Evolutionary conservation across 2,329 filamentous ascomycete species (phyloP), one percentile per base, ranked within the genome.

Genomic region (Aspergillus aculeatinus): DNA sequence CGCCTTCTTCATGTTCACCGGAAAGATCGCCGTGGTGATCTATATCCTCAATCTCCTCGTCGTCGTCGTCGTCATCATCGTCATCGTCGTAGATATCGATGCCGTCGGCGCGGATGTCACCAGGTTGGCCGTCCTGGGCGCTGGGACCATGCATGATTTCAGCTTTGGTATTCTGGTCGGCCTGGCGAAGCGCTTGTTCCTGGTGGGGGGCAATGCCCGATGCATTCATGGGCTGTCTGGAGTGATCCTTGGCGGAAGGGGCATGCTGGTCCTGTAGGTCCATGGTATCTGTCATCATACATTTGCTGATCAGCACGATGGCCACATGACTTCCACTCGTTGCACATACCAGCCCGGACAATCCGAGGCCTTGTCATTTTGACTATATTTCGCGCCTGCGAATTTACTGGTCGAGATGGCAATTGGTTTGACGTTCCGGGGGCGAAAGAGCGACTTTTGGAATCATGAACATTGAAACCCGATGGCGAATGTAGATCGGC

Each of bases 231-330:
- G 80, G 80, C 71, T 85, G 84, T 67, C 81, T 82, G 16, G 84
- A 81, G 76, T 96, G 92, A 74, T 93, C 89, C 80, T 96, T 85
- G 44, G 94, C 91, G 50, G 93, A 95, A 35, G 92, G 92, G 60
- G 89, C 83, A 71, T 88, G 82, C 72, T 87, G 90, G 78, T 92
- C 87, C 83, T 98, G 95, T 55, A 98, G 87, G 80, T 98, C 95
- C 79, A 97, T 90, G 64, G 94, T 96, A 81, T 98, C 94, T 96
- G 77, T 61, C 55, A 55, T 48, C 16, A 33, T 29, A 51, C 31
- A 55, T 27, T 29, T 42, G 21, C 19, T 25, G 48, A 50, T 27
- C 44, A 33, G 31, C 39, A 51, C n/a, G 44, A 16, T 21, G 51
- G 14, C 16, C 39, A 44, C 16, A 16, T 44, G 39, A 44, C 16